Conservation (phyloP, 495 filamentous ascomycete genomes). For the Stereocaulon alpinum region DNA sequence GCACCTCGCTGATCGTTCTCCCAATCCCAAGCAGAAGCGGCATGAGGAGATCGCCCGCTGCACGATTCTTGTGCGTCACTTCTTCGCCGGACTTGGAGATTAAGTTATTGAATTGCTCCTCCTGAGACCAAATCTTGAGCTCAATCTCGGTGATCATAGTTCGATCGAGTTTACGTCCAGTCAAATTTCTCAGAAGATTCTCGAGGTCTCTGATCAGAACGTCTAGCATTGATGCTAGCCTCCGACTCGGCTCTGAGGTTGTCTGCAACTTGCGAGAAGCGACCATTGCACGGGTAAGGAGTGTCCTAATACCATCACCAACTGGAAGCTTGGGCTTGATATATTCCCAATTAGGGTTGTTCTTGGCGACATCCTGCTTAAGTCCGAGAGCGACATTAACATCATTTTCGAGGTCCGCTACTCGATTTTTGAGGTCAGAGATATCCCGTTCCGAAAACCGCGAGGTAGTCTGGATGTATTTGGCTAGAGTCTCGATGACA, state of each 20-base stretch:
- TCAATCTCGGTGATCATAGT: conserved; percentile 6
- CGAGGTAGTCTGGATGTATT: not conserved
- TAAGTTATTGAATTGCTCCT: conserved; percentile 1
- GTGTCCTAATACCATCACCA: conserved; percentile 1
- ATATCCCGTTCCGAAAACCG: conserved; percentile 1
- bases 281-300: not conserved
- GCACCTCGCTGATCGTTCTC: not conserved
- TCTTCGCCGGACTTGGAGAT: not conserved
- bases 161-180: conserved; percentile 2
- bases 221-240: not conserved
- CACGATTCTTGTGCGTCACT: not conserved
- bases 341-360: not conserved
- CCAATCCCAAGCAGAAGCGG: conserved; percentile 3
- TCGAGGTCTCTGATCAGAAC: conserved; percentile 2
- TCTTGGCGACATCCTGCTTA: not conserved
- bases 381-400: not conserved
- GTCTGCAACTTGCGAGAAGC: conserved; percentile 3
- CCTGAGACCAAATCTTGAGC: conserved; percentile 3
- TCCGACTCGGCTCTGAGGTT: not conserved
- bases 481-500: conserved; percentile 1
- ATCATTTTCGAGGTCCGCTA: conserved; percentile 2
- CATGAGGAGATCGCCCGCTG: not conserved
- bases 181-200: not conserved
- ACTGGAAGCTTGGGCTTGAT: conserved; percentile 1
- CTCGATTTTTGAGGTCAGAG: conserved; percentile 2